Conservation (phyloP, 805 yeast species). For the Lipomyces anomalus region DNA sequence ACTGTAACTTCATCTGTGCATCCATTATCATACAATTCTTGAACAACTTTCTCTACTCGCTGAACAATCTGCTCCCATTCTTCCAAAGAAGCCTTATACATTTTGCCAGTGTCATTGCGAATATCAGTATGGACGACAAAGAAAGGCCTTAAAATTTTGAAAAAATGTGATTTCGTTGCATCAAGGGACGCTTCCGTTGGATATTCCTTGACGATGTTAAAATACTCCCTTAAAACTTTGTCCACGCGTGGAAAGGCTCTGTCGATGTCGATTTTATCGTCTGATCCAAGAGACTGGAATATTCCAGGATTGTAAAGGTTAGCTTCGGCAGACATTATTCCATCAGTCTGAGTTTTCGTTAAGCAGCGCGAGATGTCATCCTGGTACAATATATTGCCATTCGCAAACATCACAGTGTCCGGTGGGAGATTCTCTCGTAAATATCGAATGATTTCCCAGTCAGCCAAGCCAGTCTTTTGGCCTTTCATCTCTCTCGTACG, state of each 20-base stretch:
- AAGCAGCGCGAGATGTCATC: conserved; percentile 72
- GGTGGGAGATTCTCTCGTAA: conserved; percentile 71
- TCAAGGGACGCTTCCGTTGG: conserved; percentile 68
- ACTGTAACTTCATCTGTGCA: conserved; percentile 34
- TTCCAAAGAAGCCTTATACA: conserved; percentile 40
- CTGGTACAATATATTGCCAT: conserved; percentile 90
- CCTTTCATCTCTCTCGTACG: conserved; percentile 97
- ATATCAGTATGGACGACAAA: conserved; percentile 70
- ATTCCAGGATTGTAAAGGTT: conserved; percentile 90
- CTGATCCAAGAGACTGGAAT: conserved; percentile 36
- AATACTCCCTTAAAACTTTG: conserved; percentile 73
- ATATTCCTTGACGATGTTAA: conserved; percentile 63
- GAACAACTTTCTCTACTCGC: conserved; percentile 63
- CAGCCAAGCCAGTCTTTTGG: conserved; percentile 90
- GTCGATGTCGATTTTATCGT: conserved; percentile 45
- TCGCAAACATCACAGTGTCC: conserved; percentile 85
- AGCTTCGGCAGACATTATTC: conserved; percentile 97
- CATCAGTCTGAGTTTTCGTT: conserved; percentile 65
- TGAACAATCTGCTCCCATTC: conserved; percentile 53
- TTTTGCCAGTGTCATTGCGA: conserved; percentile 61
- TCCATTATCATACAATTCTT: conserved; percentile 35
- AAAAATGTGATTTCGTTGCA: conserved; percentile 89
- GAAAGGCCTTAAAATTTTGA: conserved; percentile 79
- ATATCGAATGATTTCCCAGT: conserved; percentile 75
- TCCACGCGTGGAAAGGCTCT: conserved; percentile 83